Conservation (phyloP, 495 filamentous ascomycete species). For the Tuber brumale region DNA sequence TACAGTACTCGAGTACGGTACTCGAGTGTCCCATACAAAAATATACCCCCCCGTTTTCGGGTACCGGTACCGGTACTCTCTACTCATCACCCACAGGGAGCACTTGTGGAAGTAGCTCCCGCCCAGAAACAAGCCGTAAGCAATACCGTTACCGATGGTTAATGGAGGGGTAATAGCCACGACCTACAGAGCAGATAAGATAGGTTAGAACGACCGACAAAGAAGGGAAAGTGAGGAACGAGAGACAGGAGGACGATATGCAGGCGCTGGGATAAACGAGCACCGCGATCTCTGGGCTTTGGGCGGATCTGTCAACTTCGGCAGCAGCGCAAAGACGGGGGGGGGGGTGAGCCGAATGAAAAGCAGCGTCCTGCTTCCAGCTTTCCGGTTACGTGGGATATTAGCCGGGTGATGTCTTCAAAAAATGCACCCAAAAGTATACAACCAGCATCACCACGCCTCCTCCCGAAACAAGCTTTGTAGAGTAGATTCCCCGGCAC, state of each 20-base stretch:
- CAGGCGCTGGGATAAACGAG: slow-evolving; percentile 28
- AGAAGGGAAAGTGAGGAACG: neutral
- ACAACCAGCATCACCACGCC: neutral
- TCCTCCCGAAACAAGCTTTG: neutral
- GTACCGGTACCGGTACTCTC: too few relatives aligned
- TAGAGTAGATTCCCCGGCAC: neutral
- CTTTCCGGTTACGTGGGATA: slow-evolving; percentile 36
- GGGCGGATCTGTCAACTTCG: slow-evolving; percentile 30
- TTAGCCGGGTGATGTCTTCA: slow-evolving; percentile 23
- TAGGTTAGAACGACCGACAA: neutral
- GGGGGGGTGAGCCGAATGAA: slow-evolving; percentile 7
- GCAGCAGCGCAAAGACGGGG: slow-evolving; percentile 15
- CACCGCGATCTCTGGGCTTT: slow-evolving; percentile 34
- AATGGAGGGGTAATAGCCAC: neutral
- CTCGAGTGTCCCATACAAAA: too few relatives aligned
- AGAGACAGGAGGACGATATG: neutral
- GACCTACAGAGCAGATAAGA: neutral
- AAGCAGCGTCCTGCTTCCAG: slow-evolving; percentile 22
- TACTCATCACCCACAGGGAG: too few relatives aligned
- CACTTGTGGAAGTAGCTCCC: neutral
- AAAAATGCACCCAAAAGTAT: neutral
- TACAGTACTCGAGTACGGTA: too few relatives aligned
- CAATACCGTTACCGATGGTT: neutral
- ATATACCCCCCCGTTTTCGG: too few relatives aligned
- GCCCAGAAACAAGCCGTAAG: neutral